phyloP scores from a whole-genome alignment of 441 rosid species.

The Syzygium syzygioides region DNA sequence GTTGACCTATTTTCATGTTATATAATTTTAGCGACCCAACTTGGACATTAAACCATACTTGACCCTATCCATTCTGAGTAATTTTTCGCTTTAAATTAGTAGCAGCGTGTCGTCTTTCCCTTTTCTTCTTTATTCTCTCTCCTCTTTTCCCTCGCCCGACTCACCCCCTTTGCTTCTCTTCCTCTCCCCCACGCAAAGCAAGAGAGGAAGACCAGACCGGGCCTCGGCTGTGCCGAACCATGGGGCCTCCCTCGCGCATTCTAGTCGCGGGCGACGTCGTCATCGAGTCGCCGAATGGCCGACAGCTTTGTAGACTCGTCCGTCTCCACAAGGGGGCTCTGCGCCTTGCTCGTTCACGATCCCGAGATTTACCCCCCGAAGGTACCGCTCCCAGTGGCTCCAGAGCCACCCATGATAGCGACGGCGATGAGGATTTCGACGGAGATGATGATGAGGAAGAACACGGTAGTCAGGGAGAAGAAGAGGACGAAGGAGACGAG shows the following conservation, averaged over 20 bases:
- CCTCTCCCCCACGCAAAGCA: too few species aligned
- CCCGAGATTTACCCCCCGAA: slow-evolving; percentile 65
- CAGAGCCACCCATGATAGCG: slow-evolving; percentile 8
- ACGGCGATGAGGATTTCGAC: slow-evolving; percentile 25
- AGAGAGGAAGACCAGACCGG: too few species aligned
- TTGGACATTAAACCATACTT: too few species aligned
- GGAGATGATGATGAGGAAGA: slow-evolving; percentile 20
- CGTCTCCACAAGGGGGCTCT: slow-evolving; percentile 70
- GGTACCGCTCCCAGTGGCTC: slow-evolving; percentile 21
- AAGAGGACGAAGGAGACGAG: slow-evolving; percentile 16
- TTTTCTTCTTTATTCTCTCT: too few species aligned
- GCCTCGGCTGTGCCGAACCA: neutral
- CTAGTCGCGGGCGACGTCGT: slow-evolving; percentile 41
- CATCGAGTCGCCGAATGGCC: slow-evolving; percentile 39
- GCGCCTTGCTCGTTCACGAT: slow-evolving; percentile 85
- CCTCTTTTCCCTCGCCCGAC: too few species aligned
- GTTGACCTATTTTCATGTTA: too few species aligned
- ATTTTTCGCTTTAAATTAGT: too few species aligned
- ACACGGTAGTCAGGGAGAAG: slow-evolving; percentile 3
- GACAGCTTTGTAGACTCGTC: slow-evolving; percentile 60
- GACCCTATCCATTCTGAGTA: too few species aligned
- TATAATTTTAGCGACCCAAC: too few species aligned
- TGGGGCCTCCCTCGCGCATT: slow-evolving; percentile 33
- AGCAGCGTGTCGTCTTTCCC: too few species aligned
- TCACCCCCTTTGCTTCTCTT: too few species aligned